Base-by-base conservation (phyloP, 148 eudicot genomes). In the Diospyros lotus region DNA sequence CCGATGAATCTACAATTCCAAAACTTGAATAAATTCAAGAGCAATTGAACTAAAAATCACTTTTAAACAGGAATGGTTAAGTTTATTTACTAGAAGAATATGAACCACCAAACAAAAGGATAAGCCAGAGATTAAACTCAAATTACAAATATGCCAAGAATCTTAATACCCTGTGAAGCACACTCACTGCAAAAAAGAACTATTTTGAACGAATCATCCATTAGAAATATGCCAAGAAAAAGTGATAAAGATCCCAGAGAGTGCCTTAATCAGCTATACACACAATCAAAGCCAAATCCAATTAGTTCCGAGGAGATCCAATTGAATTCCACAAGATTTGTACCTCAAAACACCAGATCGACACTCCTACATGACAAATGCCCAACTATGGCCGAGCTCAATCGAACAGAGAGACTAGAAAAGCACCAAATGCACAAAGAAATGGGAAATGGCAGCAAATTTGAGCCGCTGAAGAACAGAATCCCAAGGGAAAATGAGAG, bases 311-410 rank as follows among this genome's bases (percentile, higher is more conserved):
- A 53, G 38, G 68, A 9, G 14, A 74, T 52, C 50, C 42, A 62
- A 64, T 59, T 6, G 48, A 40, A 73, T 73, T 51, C 68, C 52
- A 51, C 40, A 74, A 1, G 53, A 65, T 53, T 42, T 3, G 70
- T 62, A 4, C 17, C 53, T 44, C 52, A 39, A 64, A 74, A 74
- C 71, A 65, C 14, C 14, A 74, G 77, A 74, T 74, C 71, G 4
- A 28, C 68, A 48, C 15, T 13, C 4, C 9, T 6, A n/a, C 6
- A 6, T 12, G 48, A 18, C 45, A 73, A 46, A 18, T 28, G 43
- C 54, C 43, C 54, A 2, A 60, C 44, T 5, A 60, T 58, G 43
- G 12, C 28, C 28, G 28, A 28, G 28, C 28, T 28, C 28, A 46
- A 2, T 4, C 6, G 42, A 73, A 4, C 1, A 50, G 38, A 46